Base-by-base conservation (phyloP, 108 stramenopile species). In the Nitzschia sp. region DNA sequence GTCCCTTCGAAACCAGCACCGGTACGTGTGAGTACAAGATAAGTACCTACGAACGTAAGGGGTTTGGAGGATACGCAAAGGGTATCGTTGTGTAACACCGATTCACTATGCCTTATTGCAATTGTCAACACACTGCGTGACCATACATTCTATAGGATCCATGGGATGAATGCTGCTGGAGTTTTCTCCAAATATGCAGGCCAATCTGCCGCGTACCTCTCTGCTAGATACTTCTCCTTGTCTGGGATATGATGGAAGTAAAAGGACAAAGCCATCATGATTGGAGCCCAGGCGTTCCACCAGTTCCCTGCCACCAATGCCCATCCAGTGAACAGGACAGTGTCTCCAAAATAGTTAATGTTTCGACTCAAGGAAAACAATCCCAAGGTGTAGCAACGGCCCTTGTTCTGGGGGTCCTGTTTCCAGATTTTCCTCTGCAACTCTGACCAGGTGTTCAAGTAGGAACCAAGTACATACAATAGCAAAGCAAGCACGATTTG, bases 271-370 rank as follows among this genome's bases (percentile, higher is more conserved):
- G 11, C 56, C 67, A 68, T 68, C 20, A 59, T 12, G 2, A 43
- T n/a, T 3, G 67, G 67, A 20, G 41, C 57, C 67, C 67, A 68
- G 10, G 42, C 19, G 58, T 59, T 68, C 56, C 39, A 42, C 67
- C 40, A 58, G 21, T 24, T 42, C 8, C 57, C 56, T n/a, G 67
- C 53, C 15, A 37, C 40, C 20, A 57, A 8, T 8, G 67, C 67
- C 67, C 67, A 68, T 10, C 57, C 56, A 11, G 67, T 22, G 22
- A 58, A 68, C 38, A 68, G 38, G 21, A 68, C 8, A 2, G 43
- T 29, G 39, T 68, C 57, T 26, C 67, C 67, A 59, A 68, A 68
- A 37, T 68, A 68, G 43, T 68, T 68, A n/a, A 68, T 68, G 24
- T 68, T 68, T 17, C 67, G 56, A n/a, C 57, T 58, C 40, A 15